phyloP scores from a whole-genome alignment of 1,139 yeast genomes.

The Candida labiduridarum region DNA sequence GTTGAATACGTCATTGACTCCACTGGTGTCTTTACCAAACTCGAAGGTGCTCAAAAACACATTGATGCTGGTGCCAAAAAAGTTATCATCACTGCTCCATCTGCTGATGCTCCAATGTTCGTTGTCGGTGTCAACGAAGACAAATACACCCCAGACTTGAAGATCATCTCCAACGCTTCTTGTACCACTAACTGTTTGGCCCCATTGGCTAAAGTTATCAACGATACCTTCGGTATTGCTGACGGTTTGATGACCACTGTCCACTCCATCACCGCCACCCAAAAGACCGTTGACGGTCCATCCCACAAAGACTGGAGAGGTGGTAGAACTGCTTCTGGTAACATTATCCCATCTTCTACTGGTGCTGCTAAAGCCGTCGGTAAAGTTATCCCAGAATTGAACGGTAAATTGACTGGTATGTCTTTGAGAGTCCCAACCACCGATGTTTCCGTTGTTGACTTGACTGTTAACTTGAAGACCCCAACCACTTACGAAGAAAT shows the following conservation, averaged over 20 bases:
- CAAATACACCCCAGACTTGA: slow-evolving; percentile 68
- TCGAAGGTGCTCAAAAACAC: slow-evolving; percentile 79
- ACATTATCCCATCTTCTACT: slow-evolving; percentile 87
- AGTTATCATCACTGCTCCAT: slow-evolving; percentile 87
- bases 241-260: slow-evolving; percentile 92
- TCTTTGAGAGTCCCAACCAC: slow-evolving; percentile 87
- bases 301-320: slow-evolving; percentile 96
- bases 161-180: slow-evolving; percentile 81
- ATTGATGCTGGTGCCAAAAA: slow-evolving; percentile 87
- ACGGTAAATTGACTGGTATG: slow-evolving; percentile 90
- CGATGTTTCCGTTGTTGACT: slow-evolving; percentile 71
- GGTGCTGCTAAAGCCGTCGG: slow-evolving; percentile 96
- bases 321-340: slow-evolving; percentile 89
- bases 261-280: slow-evolving; percentile 89
- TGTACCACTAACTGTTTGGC: slow-evolving; percentile 93
- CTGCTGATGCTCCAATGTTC: slow-evolving; percentile 87
- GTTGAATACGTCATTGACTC: slow-evolving; percentile 84
- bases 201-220: slow-evolving; percentile 81
- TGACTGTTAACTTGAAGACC: slow-evolving; percentile 59
- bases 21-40: slow-evolving; percentile 85
- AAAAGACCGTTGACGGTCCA: slow-evolving; percentile 90
- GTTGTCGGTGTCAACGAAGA: slow-evolving; percentile 82
- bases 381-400: slow-evolving; percentile 84
- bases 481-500: slow-evolving; percentile 76
- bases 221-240: slow-evolving; percentile 78